Evolutionary conservation across 140 eudicot species (phyloP), one percentile per base, ranked within the genome.

Genomic region (Anethum foeniculum): DNA sequence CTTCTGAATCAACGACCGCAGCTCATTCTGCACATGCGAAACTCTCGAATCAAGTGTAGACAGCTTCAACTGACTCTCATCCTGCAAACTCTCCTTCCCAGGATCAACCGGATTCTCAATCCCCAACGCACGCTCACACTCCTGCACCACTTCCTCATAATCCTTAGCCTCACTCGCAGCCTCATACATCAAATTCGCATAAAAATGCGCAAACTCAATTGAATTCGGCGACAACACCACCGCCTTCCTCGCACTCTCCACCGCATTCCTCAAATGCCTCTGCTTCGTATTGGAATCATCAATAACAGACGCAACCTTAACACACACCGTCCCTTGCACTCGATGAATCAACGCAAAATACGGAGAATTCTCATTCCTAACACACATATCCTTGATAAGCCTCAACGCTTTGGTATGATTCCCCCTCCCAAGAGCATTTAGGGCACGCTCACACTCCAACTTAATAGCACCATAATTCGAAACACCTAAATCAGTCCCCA

Each of bases 81-180:
- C 98, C 84, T 86, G 95, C 87, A 93, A 83, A 75, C 93, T 88
- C 87, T 95, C 99, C 87, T 87, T 95, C 23, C 93, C 97, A 16
- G 99, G 99, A 86, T 95, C 99, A 38, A 85, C 83, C 2, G 99
- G 99, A 82, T 86, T 86, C 81, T 88, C 91, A 64, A 95, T 87
- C 3, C 84, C 90, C 83, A 95, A 82, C 7, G 96, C 99, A 68
- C 99, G 90, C 80, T 93, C 97, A 85, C 99, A 95, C 92, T 93
- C 99, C 5, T 83, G 87, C 83, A 91, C 87, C 76, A 91, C 92
- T 71, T 89, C 98, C 89, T 95, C 98, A 25, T 90, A 95, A 79
- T 95, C 99, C 91, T 90, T 93, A 3, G 87, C 91, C 4, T 95
- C 98, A 73, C 77, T 86, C 3, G 98, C 98, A 3, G 91, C 85